Evolutionary conservation across 75 land plant species (phyloP), one percentile per base, ranked within the genome.

Genomic region (Cupressus sempervirens): DNA sequence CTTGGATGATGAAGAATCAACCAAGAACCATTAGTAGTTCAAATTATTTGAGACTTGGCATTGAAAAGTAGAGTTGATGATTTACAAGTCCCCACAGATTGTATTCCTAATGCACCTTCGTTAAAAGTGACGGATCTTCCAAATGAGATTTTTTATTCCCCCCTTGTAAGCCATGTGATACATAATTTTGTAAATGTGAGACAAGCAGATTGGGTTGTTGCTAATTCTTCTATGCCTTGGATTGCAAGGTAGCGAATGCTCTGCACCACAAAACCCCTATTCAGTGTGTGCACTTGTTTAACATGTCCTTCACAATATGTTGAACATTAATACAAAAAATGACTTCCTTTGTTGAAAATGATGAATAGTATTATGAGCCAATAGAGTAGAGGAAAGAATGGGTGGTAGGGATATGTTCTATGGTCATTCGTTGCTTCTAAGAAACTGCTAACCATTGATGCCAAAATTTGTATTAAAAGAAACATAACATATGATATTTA

Each of bases 201-300:
- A 20, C 74, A 77, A 50, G 88, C 86, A 0, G 88, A 89, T 52
- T 83, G 87, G 82, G 84, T 90, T 9, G 48, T 90, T 50, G 70
- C 82, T 46, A 88, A 92, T 54, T 85, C 88, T 16, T 86, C 48
- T 34, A 88, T 35, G 87, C 88, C 34, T 74, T 89, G 43, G 93
- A 92, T 58, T 12, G 62, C 18, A 67, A 84, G 88, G 93, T 72
- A 40, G 73, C 87, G 36, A 20, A 72, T 4, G 62, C 82, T 6
- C 38, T 85, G 58, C 41, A 36, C 7, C 52, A 45, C 45, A 50
- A 80, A 52, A 76, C 45, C 15, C 62, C 81, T 11, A 26, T 85
- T 20, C 43, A 76, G 48, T 80, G 85, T 26, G 77, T 87, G n/a
- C 85, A 85, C 0, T 85, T 85, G 2, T 62, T 87, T 26, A 65